A percentile compares a stretch with the other conserved stretches of the same genome.
Evolutionary conservation across 1,284 basidiomycete species (phyloP).

Genomic region (Ceratobasidium sp.): DNA sequence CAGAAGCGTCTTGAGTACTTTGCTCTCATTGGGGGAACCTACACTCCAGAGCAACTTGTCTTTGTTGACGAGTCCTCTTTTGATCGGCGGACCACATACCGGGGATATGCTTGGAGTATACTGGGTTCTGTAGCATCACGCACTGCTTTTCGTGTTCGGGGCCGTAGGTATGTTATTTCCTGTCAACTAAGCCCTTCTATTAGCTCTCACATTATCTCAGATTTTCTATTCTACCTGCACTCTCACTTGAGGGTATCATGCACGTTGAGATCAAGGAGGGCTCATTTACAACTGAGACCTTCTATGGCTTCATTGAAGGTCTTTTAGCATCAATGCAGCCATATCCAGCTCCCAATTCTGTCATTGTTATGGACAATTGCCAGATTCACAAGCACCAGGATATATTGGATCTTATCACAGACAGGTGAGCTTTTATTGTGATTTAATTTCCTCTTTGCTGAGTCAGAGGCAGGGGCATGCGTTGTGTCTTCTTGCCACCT

Average conservation of each 20-base stretch:
- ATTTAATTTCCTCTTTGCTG: no score
- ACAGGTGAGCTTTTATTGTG: constrained; percentile 20
- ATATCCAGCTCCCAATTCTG: constrained; percentile 50
- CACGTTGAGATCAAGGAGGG: constrained; percentile 49
- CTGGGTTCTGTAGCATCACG: no score
- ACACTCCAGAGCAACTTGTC: constrained; percentile 43
- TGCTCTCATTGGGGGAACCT: neutral
- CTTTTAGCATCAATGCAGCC: constrained; percentile 53
- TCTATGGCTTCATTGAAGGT: constrained; percentile 51
- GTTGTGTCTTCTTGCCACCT: constrained; percentile 41
- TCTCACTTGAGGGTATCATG: constrained; percentile 52
- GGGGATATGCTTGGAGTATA: neutral
- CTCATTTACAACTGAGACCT: constrained; percentile 49
- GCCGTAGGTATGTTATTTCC: no score
- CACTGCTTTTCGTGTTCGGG: no score
- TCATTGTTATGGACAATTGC: constrained; percentile 56
- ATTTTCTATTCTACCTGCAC: constrained; percentile 55
- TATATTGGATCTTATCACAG: constrained; percentile 49
- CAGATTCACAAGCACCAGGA: constrained; percentile 51
- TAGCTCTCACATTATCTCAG: constrained; percentile 45
- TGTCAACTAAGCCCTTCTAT: no score
- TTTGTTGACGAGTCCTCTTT: constrained; percentile 46
- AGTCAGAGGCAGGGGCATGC: constrained; percentile 43
- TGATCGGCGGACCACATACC: constrained; percentile 38
- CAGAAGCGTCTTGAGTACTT: neutral